Conservation (phyloP, 2,329 filamentous ascomycete species). For the Fusarium graminum region DNA sequence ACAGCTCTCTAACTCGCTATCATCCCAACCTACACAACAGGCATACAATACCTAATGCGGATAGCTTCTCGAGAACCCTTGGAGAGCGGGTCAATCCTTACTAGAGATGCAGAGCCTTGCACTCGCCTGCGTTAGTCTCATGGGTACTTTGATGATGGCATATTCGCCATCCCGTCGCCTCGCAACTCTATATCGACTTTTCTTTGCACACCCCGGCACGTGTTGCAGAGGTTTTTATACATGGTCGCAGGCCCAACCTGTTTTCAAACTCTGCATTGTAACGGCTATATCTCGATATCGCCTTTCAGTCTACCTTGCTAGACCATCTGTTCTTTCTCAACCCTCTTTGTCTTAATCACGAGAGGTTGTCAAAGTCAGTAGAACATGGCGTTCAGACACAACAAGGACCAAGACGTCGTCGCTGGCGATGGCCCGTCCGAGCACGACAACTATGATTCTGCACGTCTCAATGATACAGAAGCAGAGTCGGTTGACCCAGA, state of each 20-base stretch:
- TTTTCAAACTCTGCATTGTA: conserved; percentile 2
- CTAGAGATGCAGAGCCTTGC: conserved; percentile 31
- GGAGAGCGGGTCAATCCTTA: conserved; percentile 43
- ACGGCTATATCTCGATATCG: conserved; percentile 3
- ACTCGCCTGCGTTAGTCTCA: conserved; percentile 44
- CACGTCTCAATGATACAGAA: conserved; percentile 33
- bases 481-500: conserved; percentile 68
- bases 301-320: conserved; percentile 3
- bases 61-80: conserved; percentile 29
- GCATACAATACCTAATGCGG: conserved; percentile 23
- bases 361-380: conserved; percentile 27
- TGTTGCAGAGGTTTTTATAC: conserved; percentile 25
- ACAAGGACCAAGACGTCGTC: conserved; percentile 39
- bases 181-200: conserved; percentile 41
- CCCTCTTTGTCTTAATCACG: background rate
- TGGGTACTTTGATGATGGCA: conserved; percentile 47
- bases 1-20: conserved; percentile 16
- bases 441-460: conserved; percentile 39
- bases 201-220: conserved; percentile 14
- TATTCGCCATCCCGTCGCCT: conserved; percentile 33
- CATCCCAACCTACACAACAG: conserved; percentile 29
- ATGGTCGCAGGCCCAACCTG: conserved; percentile 2
- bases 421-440: conserved; percentile 40
- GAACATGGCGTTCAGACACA: conserved; percentile 30
- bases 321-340: conserved; percentile 5